These are phyloP conservation scores for Fusarium bulbicola DNA, from an alignment of 2,329 filamentous ascomycete genomes.

Conservation along the genomic window DNA sequence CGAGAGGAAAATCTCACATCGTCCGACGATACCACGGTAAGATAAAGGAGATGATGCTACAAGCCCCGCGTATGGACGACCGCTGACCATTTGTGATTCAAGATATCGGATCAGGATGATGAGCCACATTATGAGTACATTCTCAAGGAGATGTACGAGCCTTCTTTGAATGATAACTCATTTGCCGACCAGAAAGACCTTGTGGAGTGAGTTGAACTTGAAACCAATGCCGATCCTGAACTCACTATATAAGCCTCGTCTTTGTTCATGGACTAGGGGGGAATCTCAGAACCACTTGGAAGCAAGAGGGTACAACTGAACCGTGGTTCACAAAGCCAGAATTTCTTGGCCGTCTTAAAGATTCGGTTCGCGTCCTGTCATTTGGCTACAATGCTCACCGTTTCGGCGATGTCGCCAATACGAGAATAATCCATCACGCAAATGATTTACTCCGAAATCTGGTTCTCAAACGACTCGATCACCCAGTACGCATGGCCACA, in stretches of 20 bases:
- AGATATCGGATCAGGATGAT: conserved; percentile 11
- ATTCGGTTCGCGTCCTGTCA: conserved; percentile 25
- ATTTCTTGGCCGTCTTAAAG: conserved; percentile 19
- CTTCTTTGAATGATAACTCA: not conserved
- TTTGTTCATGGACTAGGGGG: conserved; percentile 30
- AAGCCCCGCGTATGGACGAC: not conserved
- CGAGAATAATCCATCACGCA: conserved; percentile 36
- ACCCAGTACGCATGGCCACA: conserved; percentile 7
- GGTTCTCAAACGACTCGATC: conserved; percentile 31
- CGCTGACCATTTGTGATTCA: not conserved
- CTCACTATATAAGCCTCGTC: conserved; percentile 15
- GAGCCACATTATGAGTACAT: conserved; percentile 27
- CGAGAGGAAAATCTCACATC: not conserved
- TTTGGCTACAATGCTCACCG: conserved; percentile 36
- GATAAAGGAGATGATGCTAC: not conserved
- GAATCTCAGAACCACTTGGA: conserved; percentile 26
- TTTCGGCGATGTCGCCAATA: conserved; percentile 35
- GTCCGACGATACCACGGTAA: not conserved
- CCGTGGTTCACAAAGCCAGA: conserved; percentile 30
- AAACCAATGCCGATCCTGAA: not conserved
- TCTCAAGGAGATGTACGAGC: conserved; percentile 31
- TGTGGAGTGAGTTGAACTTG: conserved; percentile 25
- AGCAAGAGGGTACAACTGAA: conserved; percentile 22
- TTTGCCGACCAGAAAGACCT: conserved; percentile 4
- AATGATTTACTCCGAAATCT: conserved; percentile 32